Base-by-base conservation (phyloP, 768 basidiomycete species). In the Russula griseocarnosa region DNA sequence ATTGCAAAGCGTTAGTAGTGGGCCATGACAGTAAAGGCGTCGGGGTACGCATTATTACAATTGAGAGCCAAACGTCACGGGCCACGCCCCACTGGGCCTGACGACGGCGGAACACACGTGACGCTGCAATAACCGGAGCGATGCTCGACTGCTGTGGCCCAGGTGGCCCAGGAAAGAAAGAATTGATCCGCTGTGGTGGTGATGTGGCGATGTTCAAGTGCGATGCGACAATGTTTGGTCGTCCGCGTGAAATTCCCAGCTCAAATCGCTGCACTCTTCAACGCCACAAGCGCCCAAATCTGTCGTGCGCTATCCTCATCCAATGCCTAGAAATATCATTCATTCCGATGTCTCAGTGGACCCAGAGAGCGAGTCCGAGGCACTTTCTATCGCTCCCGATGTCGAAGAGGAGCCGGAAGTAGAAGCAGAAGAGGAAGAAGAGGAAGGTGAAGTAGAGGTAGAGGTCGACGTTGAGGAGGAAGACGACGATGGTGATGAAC, bases 391-490 rank as follows among this genome's bases (percentile, higher is more conserved):
- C 14, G 57, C 54, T 3, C 66, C 76, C 24, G 77, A 76, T 11
- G 73, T 70, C 9, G 76, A 77, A 30, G 72, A 72, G 16, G 75
- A 78, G 40, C 77, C 74, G 3, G 80, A 79, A 10, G 77, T 76
- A 67, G 77, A 74, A 24, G 73, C 76, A 7, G 76, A 75, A 49
- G 74, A 70, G 60, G 71, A 68, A 11, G 70, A 73, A 5, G 65
- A 69, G 4, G 71, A 73, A 2, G 67, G 67, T 1, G 74, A 74
- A 26, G 69, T 66, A 20, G 72, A 74, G 3, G 75, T 76, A 24
- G 73, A 75, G 2, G 79, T 77, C 51, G 79, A 79, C 10, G 77
- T 69, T 3, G 77, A 79, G 56, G 81, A 77, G 24, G 72, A 71
- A 44, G 71, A 72, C 8, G 74, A 73, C 1, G 63, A 51, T 7